Percentiles rank a stretch among this genome's conserved stretches.
Conservation (phyloP, 2,329 filamentous ascomycete species). For the Alternaria rosae region DNA sequence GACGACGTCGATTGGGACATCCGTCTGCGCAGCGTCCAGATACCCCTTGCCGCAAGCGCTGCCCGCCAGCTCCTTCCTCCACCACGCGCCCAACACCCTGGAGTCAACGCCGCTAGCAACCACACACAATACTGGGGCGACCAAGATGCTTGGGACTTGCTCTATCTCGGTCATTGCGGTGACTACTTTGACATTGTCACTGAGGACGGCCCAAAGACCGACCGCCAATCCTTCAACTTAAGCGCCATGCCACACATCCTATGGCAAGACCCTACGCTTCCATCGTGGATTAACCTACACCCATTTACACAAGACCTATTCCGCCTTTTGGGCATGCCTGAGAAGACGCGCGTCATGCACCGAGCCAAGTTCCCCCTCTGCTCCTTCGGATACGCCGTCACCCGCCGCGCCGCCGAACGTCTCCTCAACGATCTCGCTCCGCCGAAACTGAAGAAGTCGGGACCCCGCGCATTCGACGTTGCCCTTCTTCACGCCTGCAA, state of each 20-base stretch:
- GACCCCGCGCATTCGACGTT: constrained; percentile 53
- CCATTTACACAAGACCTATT: constrained; percentile 51
- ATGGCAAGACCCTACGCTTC: constrained; percentile 50
- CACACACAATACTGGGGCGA: constrained; percentile 52
- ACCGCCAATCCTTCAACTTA: constrained; percentile 37
- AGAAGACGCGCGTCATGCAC: constrained; percentile 50
- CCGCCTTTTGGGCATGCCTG: constrained; percentile 44
- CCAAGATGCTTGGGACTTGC: constrained; percentile 51
- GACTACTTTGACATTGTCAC: constrained; percentile 51
- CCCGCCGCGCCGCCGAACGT: constrained; percentile 49
- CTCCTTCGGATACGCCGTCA: constrained; percentile 56
- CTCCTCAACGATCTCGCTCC: constrained; percentile 52
- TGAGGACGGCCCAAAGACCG: constrained; percentile 37
- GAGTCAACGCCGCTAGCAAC: constrained; percentile 27
- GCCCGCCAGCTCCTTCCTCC: constrained; percentile 49
- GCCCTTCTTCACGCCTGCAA: constrained; percentile 53
- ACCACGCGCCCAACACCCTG: constrained; percentile 26
- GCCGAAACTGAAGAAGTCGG: constrained; percentile 32
- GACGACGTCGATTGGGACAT: constrained; percentile 58
- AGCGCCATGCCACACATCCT: constrained; percentile 44
- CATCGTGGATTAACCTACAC: constrained; percentile 47
- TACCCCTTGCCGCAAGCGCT: constrained; percentile 52
- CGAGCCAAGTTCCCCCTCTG: constrained; percentile 54
- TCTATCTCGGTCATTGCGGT: constrained; percentile 56
- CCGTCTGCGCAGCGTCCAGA: constrained; percentile 52